Evolutionary conservation across 176 grass and related monocot species (phyloP), one percentile per base, ranked within the genome.

Genomic region (Tuctoria greenei): DNA sequence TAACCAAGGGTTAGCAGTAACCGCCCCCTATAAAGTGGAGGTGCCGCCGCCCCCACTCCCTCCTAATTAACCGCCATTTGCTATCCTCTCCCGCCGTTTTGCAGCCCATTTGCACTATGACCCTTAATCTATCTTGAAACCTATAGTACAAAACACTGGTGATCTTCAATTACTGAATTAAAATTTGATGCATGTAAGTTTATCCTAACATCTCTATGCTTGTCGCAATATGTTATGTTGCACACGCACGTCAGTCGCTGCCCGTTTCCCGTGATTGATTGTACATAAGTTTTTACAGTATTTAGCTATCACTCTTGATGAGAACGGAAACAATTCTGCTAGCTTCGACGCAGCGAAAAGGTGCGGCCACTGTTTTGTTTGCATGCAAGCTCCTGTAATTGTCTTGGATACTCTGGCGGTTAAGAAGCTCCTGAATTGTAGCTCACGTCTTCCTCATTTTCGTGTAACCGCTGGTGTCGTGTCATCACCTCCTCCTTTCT

Each of bases 21-120:
- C 83, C 17, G 34, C 34, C 50, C 69, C 69, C 8, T 18, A 5
- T 14, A 25, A 50, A 0, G 27, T 5, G 61, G 69, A 66, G 74
- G 46, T 56, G 47, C 60, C 72, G 72, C 14, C 31, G 31, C 8
- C 67, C 76, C 69, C 75, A 79, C 75, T 58, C 75, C 1, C 50
- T 49, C 69, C 83, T 58, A 13, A 27, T 73, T 79, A 73, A 73
- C 83, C 61, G 75, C 75, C 82, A 84, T 20, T 69, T 46, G 11
- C 47, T 65, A 64, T 27, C 61, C 75, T 56, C 82, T 78, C 66
- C 67, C 36, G 46, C 82, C 37, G 82, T 66, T 78, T 44, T 44
- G 15, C 1, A 4, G 18, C n/a, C 4, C 1, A 24, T 78, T 78
- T 27, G 71, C n/a, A 7, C 31, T 15, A 15, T 13, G 2, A 5